Percentiles rank a stretch among this genome's conserved stretches.
phyloP scores from a whole-genome alignment of 371 early-diverging fungal genomes.

The Haplosporangium sp. region DNA sequence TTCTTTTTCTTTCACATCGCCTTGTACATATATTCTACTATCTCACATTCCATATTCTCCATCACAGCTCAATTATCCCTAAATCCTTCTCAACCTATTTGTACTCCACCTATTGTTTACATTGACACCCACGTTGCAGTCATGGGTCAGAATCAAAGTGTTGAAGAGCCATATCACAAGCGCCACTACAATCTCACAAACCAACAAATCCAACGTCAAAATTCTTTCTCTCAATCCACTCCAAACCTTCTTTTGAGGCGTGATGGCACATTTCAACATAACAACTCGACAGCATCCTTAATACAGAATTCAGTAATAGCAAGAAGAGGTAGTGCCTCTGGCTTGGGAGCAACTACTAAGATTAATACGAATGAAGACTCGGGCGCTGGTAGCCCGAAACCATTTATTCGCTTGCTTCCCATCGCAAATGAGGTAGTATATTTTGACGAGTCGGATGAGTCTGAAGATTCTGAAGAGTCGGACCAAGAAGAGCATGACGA shows the following conservation, averaged over 20 bases:
- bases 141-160: slow-evolving; percentile 50
- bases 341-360: not conserved
- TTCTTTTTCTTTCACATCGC: not conserved
- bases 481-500: slow-evolving; percentile 9
- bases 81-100: not conserved
- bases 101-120: not conserved
- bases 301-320: not conserved
- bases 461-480: slow-evolving; percentile 2
- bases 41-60: not conserved
- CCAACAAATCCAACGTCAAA: slow-evolving; percentile 45
- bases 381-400: slow-evolving; percentile 12
- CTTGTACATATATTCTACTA: not conserved
- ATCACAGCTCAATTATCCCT: not conserved
- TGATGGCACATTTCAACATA: not conserved
- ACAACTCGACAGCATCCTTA: not conserved
- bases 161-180: slow-evolving; percentile 38
- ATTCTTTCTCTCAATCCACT: slow-evolving; percentile 41
- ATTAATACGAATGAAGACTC: not conserved
- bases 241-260: slow-evolving; percentile 22
- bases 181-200: slow-evolving; percentile 49
- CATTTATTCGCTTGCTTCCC: slow-evolving; percentile 39
- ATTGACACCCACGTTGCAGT: not conserved
- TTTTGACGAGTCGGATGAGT: slow-evolving; percentile 29
- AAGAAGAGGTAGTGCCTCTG: not conserved
- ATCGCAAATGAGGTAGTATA: slow-evolving; percentile 32